Percentiles rank a stretch among this genome's conserved stretches.
These are phyloP conservation scores for Pseudogymnoascus sp. DNA, from an alignment of 2,329 filamentous ascomycete genomes.

Conservation along the genomic window DNA sequence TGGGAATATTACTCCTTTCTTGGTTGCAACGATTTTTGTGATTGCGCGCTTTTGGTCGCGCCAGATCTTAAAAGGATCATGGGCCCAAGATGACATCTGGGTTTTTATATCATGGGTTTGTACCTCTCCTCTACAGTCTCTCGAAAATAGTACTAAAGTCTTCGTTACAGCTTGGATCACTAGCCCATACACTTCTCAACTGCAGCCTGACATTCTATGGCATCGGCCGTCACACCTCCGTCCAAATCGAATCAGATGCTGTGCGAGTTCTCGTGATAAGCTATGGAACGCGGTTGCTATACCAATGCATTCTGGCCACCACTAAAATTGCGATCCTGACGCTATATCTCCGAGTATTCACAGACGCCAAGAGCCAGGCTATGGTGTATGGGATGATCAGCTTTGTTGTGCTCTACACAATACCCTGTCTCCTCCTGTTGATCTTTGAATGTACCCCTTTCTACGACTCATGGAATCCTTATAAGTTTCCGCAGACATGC, in stretches of 20 bases:
- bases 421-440: constrained; percentile 14
- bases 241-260: background rate
- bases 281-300: constrained; percentile 14
- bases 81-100: constrained; percentile 16
- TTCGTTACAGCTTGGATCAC: background rate
- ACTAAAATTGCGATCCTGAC: constrained; percentile 16
- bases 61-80: constrained; percentile 14
- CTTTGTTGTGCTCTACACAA: constrained; percentile 12
- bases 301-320: constrained; percentile 15
- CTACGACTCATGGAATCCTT: constrained; percentile 14
- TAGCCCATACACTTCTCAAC: constrained; percentile 12
- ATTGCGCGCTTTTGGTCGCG: constrained; percentile 17
- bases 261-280: constrained; percentile 12
- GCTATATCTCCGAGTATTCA: constrained; percentile 17
- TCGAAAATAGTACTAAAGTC: background rate
- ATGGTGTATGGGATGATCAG: constrained; percentile 11
- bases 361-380: constrained; percentile 10
- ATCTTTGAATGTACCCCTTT: constrained; percentile 17
- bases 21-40: constrained; percentile 17
- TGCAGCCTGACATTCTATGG: constrained; percentile 13
- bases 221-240: constrained; percentile 10
- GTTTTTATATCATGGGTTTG: constrained; percentile 17
- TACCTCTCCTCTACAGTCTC: background rate
- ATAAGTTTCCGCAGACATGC: constrained; percentile 12
- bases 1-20: constrained; percentile 14